Percentiles rank a stretch among this genome's conserved stretches.
These are phyloP conservation scores for Epicoccum nigrum DNA, from an alignment of 2,329 filamentous ascomycete species.

Conservation along the genomic window DNA sequence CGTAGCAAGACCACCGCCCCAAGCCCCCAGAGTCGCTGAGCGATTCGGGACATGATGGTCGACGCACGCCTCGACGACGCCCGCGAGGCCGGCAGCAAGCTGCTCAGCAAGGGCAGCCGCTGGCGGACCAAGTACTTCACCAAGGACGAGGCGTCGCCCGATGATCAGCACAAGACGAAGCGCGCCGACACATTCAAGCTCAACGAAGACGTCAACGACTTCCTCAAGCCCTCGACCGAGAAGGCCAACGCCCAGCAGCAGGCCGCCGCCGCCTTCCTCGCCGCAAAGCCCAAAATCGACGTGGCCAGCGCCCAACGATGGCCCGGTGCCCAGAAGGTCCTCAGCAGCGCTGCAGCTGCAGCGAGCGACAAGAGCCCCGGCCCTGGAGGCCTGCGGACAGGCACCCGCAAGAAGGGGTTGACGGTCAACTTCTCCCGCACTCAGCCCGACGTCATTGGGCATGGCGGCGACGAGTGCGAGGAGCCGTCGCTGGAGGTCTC, in stretches of 20 bases:
- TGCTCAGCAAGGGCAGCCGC: slow-evolving; percentile 49
- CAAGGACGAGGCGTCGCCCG: slow-evolving; percentile 45
- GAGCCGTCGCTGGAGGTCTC: slow-evolving; percentile 74
- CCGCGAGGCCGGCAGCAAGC: slow-evolving; percentile 38
- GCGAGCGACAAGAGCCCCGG: slow-evolving; percentile 41
- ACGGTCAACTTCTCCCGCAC: slow-evolving; percentile 75
- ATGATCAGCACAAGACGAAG: slow-evolving; percentile 34
- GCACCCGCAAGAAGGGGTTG: slow-evolving; percentile 66
- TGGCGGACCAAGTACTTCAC: slow-evolving; percentile 60
- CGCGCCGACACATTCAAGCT: slow-evolving; percentile 36
- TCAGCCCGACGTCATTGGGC: slow-evolving; percentile 81
- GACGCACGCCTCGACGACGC: slow-evolving; percentile 32
- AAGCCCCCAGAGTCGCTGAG: slow-evolving; percentile 3
- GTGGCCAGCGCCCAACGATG: slow-evolving; percentile 57
- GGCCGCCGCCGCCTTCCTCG: slow-evolving; percentile 37
- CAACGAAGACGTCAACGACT: slow-evolving; percentile 61
- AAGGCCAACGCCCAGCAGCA: slow-evolving; percentile 44
- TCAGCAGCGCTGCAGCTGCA: slow-evolving; percentile 41
- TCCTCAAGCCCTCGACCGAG: slow-evolving; percentile 61
- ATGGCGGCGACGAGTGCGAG: slow-evolving; percentile 87
- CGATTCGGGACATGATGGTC: slow-evolving; percentile 34
- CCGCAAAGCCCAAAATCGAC: slow-evolving; percentile 54
- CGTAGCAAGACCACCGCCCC: too few species aligned
- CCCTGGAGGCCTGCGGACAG: slow-evolving; percentile 46
- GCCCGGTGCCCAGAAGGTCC: slow-evolving; percentile 56